These are phyloP conservation scores for Colletotrichum noveboracense DNA, from an alignment of 2,329 filamentous ascomycete species.

Conservation along the genomic window DNA sequence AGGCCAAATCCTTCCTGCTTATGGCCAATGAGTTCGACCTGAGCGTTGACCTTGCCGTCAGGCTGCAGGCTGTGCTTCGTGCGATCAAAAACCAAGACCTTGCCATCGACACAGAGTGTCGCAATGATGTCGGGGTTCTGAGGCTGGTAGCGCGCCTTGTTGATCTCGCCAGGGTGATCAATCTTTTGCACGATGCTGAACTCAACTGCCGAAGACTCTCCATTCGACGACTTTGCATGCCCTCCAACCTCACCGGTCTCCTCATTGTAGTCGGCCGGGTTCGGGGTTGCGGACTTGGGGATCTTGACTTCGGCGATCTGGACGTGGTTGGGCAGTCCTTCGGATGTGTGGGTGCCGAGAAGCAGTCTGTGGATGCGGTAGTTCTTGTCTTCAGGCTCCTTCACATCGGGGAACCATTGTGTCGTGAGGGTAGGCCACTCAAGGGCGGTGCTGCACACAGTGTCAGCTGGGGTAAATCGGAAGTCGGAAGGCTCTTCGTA, in stretches of 20 bases:
- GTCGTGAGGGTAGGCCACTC: slow-evolving; percentile 98
- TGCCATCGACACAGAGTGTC: slow-evolving; percentile 86
- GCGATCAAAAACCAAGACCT: slow-evolving; percentile 91
- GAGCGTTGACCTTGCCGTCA: slow-evolving; percentile 75
- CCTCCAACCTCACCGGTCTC: slow-evolving; percentile 92
- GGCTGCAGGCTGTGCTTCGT: slow-evolving; percentile 89
- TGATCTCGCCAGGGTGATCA: slow-evolving; percentile 94
- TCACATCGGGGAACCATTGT: slow-evolving; percentile 97
- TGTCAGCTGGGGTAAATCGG: background rate
- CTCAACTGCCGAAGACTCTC: slow-evolving; percentile 74
- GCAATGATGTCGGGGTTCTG: slow-evolving; percentile 98
- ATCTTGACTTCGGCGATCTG: slow-evolving; percentile 95
- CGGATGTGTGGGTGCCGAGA: slow-evolving; percentile 93
- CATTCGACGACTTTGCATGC: slow-evolving; percentile 71
- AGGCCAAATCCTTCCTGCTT: slow-evolving; percentile 89
- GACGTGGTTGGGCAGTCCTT: slow-evolving; percentile 84
- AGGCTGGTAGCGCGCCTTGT: slow-evolving; percentile 97
- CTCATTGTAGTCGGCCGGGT: slow-evolving; percentile 87
- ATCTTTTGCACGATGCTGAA: slow-evolving; percentile 96
- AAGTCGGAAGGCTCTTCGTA: slow-evolving; percentile 33
- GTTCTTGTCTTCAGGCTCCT: slow-evolving; percentile 85
- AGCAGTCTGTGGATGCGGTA: slow-evolving; percentile 88
- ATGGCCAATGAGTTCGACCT: slow-evolving; percentile 87
- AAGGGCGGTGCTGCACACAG: slow-evolving; percentile 72
- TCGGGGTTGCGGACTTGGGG: slow-evolving; percentile 77